Evolutionary conservation across 202 grass and related monocot species (phyloP), one percentile per base, ranked within the genome.

Genomic region (Hordeum pubiflorum): DNA sequence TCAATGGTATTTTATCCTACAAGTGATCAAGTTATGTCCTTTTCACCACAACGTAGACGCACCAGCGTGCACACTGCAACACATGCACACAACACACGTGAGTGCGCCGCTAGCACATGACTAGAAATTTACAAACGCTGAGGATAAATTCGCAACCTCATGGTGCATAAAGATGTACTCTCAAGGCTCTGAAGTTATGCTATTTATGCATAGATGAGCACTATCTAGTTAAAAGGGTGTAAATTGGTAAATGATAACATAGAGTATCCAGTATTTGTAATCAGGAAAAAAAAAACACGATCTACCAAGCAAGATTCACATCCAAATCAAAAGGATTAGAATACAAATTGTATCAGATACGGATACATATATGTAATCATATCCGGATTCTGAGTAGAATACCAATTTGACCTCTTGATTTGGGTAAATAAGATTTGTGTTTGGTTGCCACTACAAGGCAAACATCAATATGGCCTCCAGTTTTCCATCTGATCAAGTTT

Each of bases 131-230:
- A 39, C 64, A 22, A 69, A 69, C 10, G 36, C 36, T 22, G 37
- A 69, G 65, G 37, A 69, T 24, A 41, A 41, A 41, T 41, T 5
- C 2, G 10, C 22, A 7, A 40, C 37, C 20, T 43, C 64, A 68
- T 68, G 64, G 64, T 39, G 20, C 14, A 50, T 18, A 52, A 52
- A 52, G 48, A 52, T 52, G 48, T 22, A 23, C 57, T 23, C 21
- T 5, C 57, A 59, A 59, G 57, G 21, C 38, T 69, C 37, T 21
- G 9, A 69, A 37, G 7, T 75, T 79, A 17, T 75, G 76, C 8
- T 75, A 79, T 80, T 18, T 52, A 44, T 31, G 12, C 41, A 63
- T 62, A 77, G 27, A 82, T 39, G 32, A 41, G 27, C 13, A 75
- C 41, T 55, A 34, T 58, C 22, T 9, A 26, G n/a, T 41, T 23